Base-by-base conservation (phyloP, 495 filamentous ascomycete genomes). In the Talaromyces thailandensis region DNA sequence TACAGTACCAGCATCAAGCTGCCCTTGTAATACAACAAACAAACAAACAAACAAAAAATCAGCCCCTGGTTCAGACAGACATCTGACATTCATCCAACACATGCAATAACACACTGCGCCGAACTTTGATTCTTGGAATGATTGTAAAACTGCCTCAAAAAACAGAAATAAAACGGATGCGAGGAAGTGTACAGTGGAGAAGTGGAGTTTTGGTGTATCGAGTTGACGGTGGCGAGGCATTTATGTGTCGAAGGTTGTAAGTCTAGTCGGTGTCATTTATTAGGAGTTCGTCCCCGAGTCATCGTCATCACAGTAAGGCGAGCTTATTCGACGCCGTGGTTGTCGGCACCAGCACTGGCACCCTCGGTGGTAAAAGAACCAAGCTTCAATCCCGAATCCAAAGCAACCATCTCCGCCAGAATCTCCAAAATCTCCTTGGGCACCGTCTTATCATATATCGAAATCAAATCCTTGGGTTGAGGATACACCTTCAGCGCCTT, bases 401-500 rank as follows among this genome's bases (percentile, higher is more conserved):
- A 83, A 37, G 94, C 95, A 70, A 98, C 93, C 92, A 98, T 98
- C 76, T 96, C 92, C 45, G 94, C 95, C 51, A 98, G 86, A 60
- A 98, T 84, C 71, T 98, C 94, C 56, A 98, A 83, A 40, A 97
- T 88, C 60, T 92, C 92, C 85, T 96, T 96, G 55, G 91, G 85
- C 24, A 96, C 93, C 51, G 93, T 97, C 84, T 96, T 96, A 75
- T 98, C 95, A 77, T 97, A 98, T 72, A 98, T 97, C 62, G 79
- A 82, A 72, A 98, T 96, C 62, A 98, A 81, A 69, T 97, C 94
- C 68, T 86, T 83, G 7, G 94, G 94, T 65, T 91, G 87, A 8
- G 94, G 94, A 76, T 98, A 98, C 37, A 98, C 94, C 82, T 98
- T 98, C 68, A 98, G 82, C 43, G 94, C 94, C 82, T 90, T 93